Conservation (phyloP, 176 grass and related monocot genomes). For the Carex myosuroides region DNA sequence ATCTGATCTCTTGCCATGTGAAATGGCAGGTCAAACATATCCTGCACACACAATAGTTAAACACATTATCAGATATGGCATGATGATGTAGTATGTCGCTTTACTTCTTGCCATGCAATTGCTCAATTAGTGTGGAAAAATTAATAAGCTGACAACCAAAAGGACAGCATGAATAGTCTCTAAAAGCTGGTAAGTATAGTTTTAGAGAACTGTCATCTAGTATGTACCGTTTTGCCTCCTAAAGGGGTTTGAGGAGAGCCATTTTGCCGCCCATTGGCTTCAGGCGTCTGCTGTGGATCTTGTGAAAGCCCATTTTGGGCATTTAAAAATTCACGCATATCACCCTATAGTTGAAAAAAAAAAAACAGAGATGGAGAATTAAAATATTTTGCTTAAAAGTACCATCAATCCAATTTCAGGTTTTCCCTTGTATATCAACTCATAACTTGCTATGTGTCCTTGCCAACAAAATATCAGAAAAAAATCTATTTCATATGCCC, state of each 20-base stretch:
- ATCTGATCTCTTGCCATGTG: conserved; percentile 99
- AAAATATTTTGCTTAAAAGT: neutral
- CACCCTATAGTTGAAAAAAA: conserved; percentile 42
- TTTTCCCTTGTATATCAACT: neutral
- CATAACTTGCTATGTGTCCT: neutral
- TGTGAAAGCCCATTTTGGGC: conserved; percentile 62
- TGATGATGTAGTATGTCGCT: neutral
- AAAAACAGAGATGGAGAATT: neutral
- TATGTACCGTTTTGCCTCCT: conserved; percentile 77
- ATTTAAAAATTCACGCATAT: conserved; percentile 97
- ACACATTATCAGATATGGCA: neutral
- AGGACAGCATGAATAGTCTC: neutral
- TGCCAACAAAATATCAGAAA: neutral
- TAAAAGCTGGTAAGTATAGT: neutral
- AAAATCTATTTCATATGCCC: neutral
- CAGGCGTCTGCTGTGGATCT: conserved; percentile 41
- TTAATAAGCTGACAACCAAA: neutral
- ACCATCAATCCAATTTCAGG: neutral
- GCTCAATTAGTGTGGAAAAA: conserved; percentile 3
- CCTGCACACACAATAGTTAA: conserved; percentile 36
- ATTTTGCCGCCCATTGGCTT: conserved; percentile 51
- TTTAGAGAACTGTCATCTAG: neutral
- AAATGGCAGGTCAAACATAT: conserved; percentile 96
- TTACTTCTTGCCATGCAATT: neutral
- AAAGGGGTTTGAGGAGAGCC: conserved; percentile 77